Base-by-base conservation (phyloP, 1,284 basidiomycete species). In the Cerrena zonata region DNA sequence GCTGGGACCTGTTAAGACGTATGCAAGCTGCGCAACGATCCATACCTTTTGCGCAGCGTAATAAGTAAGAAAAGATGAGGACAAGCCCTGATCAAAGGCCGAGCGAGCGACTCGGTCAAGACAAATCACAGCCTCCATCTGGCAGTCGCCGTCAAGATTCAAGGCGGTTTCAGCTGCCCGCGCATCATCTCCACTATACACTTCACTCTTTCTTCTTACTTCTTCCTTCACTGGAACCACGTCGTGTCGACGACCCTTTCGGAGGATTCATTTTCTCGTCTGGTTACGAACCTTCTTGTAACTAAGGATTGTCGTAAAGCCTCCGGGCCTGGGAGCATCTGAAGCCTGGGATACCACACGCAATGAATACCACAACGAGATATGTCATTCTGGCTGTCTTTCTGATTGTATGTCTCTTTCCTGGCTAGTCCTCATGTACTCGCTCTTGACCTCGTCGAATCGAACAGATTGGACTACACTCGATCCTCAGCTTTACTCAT, bases 401-500 rank as follows among this genome's bases (percentile, higher is more conserved):
- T 25, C 51, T 64, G 43, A 53, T 64, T 42, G 65, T 66, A 47
- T 24, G 63, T 56, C n/a, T 7, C 25, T 39, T 18, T 18, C 23
- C 24, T 42, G 7, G 22, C 30, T 10, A 22, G 19, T 24, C 22
- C 38, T 5, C 23, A 23, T n/a, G 21, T 30, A 24, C 3, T n/a
- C 13, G n/a, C 15, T n/a, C 42, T 42, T 43, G 22, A 18, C 36
- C n/a, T 13, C 59, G 54, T 62, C n/a, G 12, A 15, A 18, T 21
- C n/a, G 18, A 42, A 26, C 40, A 70, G 68, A 56, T 69, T 50
- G 62, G 60, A 34, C 50, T 71, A 19, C 68, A 71, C 53, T 66
- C 64, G 22, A 63, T 70, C 48, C 63, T 71, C 42, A 61, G 56
- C 51, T 56, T 70, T 59, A 67, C 69, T 10, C 67, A 70, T 51